Evolutionary conservation across 129 eudicot genomes (phyloP).

Genomic region (Tagetes patula): DNA sequence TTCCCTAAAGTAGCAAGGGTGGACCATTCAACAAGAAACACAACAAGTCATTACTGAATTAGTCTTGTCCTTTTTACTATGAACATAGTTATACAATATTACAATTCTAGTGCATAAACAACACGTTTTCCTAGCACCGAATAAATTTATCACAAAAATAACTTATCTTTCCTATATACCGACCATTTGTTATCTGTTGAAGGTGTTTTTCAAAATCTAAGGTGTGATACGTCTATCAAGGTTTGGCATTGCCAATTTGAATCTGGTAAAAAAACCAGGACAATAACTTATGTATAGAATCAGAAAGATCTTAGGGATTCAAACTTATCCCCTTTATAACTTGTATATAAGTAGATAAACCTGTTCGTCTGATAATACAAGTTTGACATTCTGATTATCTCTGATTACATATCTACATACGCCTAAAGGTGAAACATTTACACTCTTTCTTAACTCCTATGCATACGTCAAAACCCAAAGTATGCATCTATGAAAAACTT

Average conservation of each 20-base stretch:
- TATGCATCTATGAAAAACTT: background rate
- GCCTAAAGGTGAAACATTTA: background rate
- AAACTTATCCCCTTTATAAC: too few species aligned
- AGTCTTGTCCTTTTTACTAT: background rate
- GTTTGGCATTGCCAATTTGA: background rate
- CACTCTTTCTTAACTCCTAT: background rate
- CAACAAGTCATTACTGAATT: background rate
- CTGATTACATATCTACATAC: too few species aligned
- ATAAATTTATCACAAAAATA: background rate
- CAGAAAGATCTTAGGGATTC: too few species aligned
- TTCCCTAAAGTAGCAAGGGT: background rate
- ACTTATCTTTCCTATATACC: background rate
- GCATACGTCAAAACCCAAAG: background rate
- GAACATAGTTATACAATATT: background rate
- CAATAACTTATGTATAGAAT: background rate
- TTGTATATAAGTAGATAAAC: too few species aligned
- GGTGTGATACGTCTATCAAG: background rate
- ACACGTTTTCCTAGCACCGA: background rate
- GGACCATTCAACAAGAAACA: background rate
- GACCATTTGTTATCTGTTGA: background rate
- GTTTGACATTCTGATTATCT: too few species aligned
- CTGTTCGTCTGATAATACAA: too few species aligned
- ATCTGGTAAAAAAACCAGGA: background rate
- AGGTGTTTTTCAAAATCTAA: background rate
- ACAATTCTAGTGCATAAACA: background rate